Conservation (phyloP, 106 monocot genomes). For the Vanilla planifolia region DNA sequence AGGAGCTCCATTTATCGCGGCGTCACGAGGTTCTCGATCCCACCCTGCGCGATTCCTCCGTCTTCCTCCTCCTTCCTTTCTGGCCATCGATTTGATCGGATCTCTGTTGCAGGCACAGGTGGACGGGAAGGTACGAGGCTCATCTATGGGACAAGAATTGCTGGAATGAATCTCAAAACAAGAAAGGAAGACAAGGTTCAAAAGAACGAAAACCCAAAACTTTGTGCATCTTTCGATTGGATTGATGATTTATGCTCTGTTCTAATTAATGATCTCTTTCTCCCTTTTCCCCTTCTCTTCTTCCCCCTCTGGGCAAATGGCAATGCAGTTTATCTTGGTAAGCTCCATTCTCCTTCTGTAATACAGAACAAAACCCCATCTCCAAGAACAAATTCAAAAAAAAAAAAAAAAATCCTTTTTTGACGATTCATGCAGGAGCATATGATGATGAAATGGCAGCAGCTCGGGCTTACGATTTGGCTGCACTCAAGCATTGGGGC, state of each 20-base stretch:
- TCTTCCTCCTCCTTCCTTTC: too few species aligned
- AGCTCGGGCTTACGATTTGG: slow-evolving; percentile 65
- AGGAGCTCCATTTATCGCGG: slow-evolving; percentile 80
- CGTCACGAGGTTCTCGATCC: slow-evolving; percentile 57
- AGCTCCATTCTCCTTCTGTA: neutral
- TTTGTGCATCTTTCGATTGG: too few species aligned
- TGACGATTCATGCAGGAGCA: slow-evolving; percentile 12
- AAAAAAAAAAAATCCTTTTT: neutral
- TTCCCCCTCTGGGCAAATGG: neutral
- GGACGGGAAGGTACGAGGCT: slow-evolving; percentile 79
- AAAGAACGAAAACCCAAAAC: too few species aligned
- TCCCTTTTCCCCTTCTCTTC: neutral
- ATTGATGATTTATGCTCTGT: too few species aligned
- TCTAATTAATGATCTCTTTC: too few species aligned
- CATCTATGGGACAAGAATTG: slow-evolving; percentile 81
- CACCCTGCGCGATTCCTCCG: neutral
- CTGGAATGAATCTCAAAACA: slow-evolving; percentile 76
- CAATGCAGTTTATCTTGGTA: slow-evolving; percentile 12
- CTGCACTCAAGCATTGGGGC: slow-evolving; percentile 72
- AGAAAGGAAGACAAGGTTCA: slow-evolving; percentile 81
- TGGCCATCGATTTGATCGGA: neutral
- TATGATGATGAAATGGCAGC: slow-evolving; percentile 59
- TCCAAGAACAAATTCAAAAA: too few species aligned
- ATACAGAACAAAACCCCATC: neutral
- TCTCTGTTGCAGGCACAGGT: slow-evolving; percentile 46